Percentiles rank a stretch among this genome's conserved stretches.
Evolutionary conservation across 495 filamentous ascomycete genomes (phyloP).

Genomic region (Sordaria brevicollis): DNA sequence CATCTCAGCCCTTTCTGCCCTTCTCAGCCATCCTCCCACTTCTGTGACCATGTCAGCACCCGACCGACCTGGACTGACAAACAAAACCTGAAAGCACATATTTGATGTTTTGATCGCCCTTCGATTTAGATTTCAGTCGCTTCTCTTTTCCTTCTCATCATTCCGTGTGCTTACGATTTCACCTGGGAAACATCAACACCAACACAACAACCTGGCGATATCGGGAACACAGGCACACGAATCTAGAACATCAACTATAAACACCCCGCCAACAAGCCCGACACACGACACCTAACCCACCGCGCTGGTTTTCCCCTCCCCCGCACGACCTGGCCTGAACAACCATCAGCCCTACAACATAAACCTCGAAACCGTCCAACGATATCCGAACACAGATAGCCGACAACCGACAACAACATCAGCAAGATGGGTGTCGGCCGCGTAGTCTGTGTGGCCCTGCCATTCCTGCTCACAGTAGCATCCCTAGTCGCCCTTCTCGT

Average conservation of each 20-base stretch:
- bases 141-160: background rate
- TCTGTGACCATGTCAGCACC: background rate
- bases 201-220: too few relatives aligned
- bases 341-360: background rate
- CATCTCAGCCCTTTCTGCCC: background rate
- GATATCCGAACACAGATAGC: background rate
- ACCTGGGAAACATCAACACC: background rate
- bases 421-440: slow-evolving; percentile 44
- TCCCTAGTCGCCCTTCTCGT: slow-evolving; percentile 63
- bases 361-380: background rate
- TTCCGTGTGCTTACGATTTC: background rate
- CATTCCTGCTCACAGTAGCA: slow-evolving; percentile 63
- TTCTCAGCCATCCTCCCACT: background rate
- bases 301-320: background rate
- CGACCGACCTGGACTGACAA: background rate
- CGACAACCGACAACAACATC: background rate
- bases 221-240: background rate
- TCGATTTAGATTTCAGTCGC: background rate
- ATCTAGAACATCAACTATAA: background rate
- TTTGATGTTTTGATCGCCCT: background rate
- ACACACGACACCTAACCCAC: background rate
- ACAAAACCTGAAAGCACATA: background rate
- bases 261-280: background rate
- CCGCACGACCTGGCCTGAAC: background rate
- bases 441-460: slow-evolving; percentile 70